Evolutionary conservation across 2,329 filamentous ascomycete genomes (phyloP), one percentile per base, ranked within the genome.

Genomic region (Cordyceps cateniannulata): DNA sequence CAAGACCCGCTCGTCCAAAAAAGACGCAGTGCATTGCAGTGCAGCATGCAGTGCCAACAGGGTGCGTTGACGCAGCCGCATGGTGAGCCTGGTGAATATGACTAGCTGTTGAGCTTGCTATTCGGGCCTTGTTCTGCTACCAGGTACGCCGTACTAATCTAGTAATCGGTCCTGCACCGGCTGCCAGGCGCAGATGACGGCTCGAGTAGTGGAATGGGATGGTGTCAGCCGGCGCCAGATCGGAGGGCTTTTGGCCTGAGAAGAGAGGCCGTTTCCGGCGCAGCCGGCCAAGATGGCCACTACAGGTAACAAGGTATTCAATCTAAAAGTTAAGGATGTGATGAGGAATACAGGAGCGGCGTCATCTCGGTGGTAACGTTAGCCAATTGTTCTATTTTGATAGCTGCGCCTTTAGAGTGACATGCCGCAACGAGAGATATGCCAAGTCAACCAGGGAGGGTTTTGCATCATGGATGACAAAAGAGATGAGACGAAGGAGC

Each of bases 41-140:
- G 22, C 29, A 22, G 5, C 9, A 29, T 9, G 38, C 38, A 29
- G 40, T 52, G 42, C 49, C 49, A 60, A 60, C 49, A 60, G 40
- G 50, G 50, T 53, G 58, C 38, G 32, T 53, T 45, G 49, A 48
- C 24, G 27, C 40, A 32, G 57, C 48, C 48, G 57, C 57, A 59
- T 59, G 57, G 8, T 45, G 20, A 44, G 27, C n/a, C 25, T 14
- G 5, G 45, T 9, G 25, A 52, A 51, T 45, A 35, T 52, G 57
- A 59, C 55, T 59, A 47, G 56, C 10, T 32, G 22, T 10, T n/a
- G 32, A 20, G 5, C 25, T 55, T 35, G 42, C 12, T 54, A 60
- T 60, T 60, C 58, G 58, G 58, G 58, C 58, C 58, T 60, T 60
- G 58, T 53, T 35, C 16, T 60, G 49, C 24, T 38, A 45, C 35